Evolutionary conservation across 306 rosid species (phyloP), one percentile per base, ranked within the genome.

Genomic region (Trifolium subterraneum): DNA sequence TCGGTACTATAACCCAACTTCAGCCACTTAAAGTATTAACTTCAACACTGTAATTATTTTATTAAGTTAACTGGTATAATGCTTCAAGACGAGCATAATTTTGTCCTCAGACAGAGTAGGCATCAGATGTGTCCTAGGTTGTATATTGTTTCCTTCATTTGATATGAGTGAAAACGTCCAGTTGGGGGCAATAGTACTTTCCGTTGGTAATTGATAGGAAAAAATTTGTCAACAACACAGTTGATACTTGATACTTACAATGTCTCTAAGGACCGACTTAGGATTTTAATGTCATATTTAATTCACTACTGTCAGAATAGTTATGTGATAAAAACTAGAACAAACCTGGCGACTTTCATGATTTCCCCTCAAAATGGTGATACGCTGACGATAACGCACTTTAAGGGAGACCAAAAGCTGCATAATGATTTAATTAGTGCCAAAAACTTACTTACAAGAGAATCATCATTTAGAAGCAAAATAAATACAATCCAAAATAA

Each of bases 321-420:
- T 51, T 16, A 39, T 6, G 12, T 63, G 45, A 75, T 33, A 44
- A 45, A 55, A 20, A 47, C 51, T 38, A 74, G 78, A 71, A 47
- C 78, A 73, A 79, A 95, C 99, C 98, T 95, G 98, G 27, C 99
- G 98, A 79, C 99, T 95, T 86, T 95, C 98, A 77, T 95, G 99
- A 84, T 95, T 95, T 84, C 98, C 99, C 82, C 98, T 87, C 50
- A 95, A 84, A 84, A 95, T 95, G 78, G 97, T 95, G 62, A 95
- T 90, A 29, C 98, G 92, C 56, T 92, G 99, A 51, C 90, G 79
- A 75, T 90, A 92, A 15, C 98, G 93, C 84, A 95, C 98, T 85
- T 95, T 95, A 75, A 95, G 87, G 72, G 99, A 90, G 77, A 95
- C 99, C 81, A 95, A 79, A 68, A 95, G 97, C 98, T 95, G 98